These are phyloP conservation scores for Mycena galericulata DNA, from an alignment of 768 basidiomycete genomes.

Conservation along the genomic window DNA sequence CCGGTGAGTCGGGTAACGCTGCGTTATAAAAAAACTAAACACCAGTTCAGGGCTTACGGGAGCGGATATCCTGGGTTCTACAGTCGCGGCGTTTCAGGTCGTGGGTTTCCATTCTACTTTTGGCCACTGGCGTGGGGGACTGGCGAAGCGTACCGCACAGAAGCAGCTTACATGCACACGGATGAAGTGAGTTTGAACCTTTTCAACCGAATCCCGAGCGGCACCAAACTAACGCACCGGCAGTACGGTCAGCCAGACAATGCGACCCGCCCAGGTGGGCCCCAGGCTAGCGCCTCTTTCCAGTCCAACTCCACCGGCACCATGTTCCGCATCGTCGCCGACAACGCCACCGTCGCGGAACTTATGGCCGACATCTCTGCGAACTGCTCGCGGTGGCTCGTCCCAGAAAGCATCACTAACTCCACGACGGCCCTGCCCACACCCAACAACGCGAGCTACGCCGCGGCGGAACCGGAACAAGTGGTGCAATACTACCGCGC, in stretches of 20 bases:
- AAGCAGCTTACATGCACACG: conserved; percentile 39
- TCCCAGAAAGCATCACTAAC: conserved; percentile 41
- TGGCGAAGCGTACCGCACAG: conserved; percentile 36
- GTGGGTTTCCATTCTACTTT: conserved; percentile 66
- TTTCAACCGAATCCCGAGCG: background rate
- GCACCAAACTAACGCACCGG: background rate
- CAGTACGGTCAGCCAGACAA: conserved; percentile 62
- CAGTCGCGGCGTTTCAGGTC: conserved; percentile 54
- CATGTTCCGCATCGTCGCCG: conserved; percentile 58
- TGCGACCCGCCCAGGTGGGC: conserved; percentile 59
- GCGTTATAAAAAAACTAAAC: conserved; percentile 1
- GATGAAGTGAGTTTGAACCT: conserved; percentile 51
- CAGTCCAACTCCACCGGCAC: conserved; percentile 49
- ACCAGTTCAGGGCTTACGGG: conserved; percentile 57
- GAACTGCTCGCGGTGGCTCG: conserved; percentile 55
- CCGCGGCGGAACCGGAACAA: conserved; percentile 55
- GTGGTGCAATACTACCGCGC: conserved; percentile 72
- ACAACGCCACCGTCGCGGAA: conserved; percentile 56
- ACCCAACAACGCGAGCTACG: conserved; percentile 43
- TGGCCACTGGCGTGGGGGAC: conserved; percentile 68
- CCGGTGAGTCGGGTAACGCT: conserved; percentile 42
- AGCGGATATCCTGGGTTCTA: conserved; percentile 64
- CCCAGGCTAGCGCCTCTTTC: conserved; percentile 53
- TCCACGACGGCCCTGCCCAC: conserved; percentile 44
- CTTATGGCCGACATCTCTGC: conserved; percentile 52